phyloP scores from a whole-genome alignment of 805 yeast genomes.

The Yamadazyma insecticola region DNA sequence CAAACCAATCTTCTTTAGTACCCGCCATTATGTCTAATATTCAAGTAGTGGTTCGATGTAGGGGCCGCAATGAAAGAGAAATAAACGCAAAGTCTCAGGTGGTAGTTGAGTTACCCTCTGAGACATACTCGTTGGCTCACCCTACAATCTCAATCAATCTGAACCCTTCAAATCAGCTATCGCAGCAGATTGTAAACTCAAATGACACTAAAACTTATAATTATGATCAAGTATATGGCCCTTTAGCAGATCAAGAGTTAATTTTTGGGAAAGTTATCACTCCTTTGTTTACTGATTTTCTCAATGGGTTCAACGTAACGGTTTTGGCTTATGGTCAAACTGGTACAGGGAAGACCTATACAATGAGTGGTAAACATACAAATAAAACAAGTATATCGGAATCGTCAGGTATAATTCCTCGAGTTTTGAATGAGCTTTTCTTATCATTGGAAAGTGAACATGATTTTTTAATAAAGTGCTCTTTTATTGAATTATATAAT shows the following conservation, averaged over 20 bases:
- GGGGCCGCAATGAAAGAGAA: constrained; percentile 46
- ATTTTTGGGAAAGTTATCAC: constrained; percentile 66
- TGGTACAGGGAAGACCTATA: constrained; percentile 83
- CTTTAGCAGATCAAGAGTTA: constrained; percentile 67
- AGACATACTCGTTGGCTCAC: constrained; percentile 19
- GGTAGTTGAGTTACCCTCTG: constrained; percentile 44
- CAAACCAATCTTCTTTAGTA: too few species aligned
- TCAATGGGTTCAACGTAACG: constrained; percentile 63
- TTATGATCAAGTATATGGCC: constrained; percentile 80
- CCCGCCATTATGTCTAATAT: constrained; percentile 36
- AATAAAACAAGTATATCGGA: constrained; percentile 3
- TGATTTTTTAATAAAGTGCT: constrained; percentile 68
- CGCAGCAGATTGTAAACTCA: constrained; percentile 27
- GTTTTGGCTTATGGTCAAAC: constrained; percentile 80
- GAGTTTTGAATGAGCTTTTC: constrained; percentile 49
- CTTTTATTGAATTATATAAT: constrained; percentile 82
- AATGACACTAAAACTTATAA: constrained; percentile 48
- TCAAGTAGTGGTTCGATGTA: constrained; percentile 52
- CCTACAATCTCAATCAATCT: constrained; percentile 17
- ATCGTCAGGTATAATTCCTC: constrained; percentile 50
- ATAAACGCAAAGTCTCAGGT: constrained; percentile 40
- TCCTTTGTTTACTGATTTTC: constrained; percentile 67
- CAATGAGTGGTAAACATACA: constrained; percentile 52
- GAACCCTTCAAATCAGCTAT: constrained; percentile 7
- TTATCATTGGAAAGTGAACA: constrained; percentile 31